Base-by-base conservation (phyloP, 2,329 filamentous ascomycete genomes). In the Pleurostoma richardsiae region DNA sequence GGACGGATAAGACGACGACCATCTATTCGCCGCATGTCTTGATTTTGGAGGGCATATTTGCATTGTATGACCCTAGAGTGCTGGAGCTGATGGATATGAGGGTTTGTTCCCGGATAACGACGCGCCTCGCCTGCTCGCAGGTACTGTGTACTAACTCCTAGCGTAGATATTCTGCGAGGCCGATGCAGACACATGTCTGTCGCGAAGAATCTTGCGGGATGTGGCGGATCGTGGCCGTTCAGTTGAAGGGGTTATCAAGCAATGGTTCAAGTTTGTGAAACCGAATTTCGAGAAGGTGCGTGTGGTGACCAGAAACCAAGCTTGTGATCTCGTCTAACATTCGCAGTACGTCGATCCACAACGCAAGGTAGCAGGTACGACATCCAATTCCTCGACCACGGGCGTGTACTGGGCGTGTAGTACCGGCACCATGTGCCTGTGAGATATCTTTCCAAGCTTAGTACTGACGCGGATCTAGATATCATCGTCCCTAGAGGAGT, bases 11-110 rank as follows among this genome's bases (percentile, higher is more conserved):
- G 54, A 95, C 90, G 0, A 95, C 87, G 0, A 85, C 88, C 1
- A 89, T 99, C 50, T 99, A 99, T 64, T 97, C 94, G 4, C 94
- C 94, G 1, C 94, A 96, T 66, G 94, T 99, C 28, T 74, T 99
- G 29, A 90, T 99, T 41, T 71, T 99, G 10, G 94, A 99, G 72
- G 94, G 94, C 26, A 99, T 99, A 30, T 89, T 99, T 67, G 94
- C 94, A 6, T 73, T 99, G 10, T 90, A 96, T 60, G 94, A 99
- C 60, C 82, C 80, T 28, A 80, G 92, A 49, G 85, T 99, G 4
- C 71, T 94, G 49, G 87, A 95, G 19, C 71, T 99, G 54, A 72
- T 97, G 52, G 94, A 99, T 66, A 88, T 97, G 73, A 95, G 89
- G 69, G 87, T 89, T 71, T 42, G 64, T 58, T n/a, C 7, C 40